phyloP scores from a whole-genome alignment of 441 rosid genomes.

The Raphanus hybrid region DNA sequence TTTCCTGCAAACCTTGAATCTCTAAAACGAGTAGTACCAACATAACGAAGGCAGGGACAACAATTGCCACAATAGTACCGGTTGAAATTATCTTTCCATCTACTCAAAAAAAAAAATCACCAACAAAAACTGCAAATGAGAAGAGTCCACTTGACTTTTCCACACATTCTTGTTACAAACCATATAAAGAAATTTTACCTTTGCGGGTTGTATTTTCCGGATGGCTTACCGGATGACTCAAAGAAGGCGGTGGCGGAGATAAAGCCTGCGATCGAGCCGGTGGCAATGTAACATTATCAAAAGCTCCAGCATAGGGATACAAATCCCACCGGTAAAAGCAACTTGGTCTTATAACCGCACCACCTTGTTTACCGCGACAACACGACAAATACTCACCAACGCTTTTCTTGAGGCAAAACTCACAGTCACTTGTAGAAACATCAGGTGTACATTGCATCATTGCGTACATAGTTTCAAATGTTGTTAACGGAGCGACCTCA shows the following conservation, averaged over 20 bases:
- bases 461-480: too few species aligned
- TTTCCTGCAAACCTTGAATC: neutral
- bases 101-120: neutral
- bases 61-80: conserved; percentile 10
- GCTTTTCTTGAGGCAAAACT: too few species aligned
- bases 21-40: conserved; percentile 13
- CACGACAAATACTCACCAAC: too few species aligned
- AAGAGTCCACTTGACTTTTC: neutral
- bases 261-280: conserved; percentile 8
- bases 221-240: conserved; percentile 3
- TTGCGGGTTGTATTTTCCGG: neutral
- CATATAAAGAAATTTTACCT: conserved; percentile 16
- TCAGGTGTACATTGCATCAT: too few species aligned
- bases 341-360: too few species aligned
- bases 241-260: conserved; percentile 23
- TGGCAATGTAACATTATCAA: conserved; percentile 23
- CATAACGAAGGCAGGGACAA: conserved; percentile 8
- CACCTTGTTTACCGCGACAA: too few species aligned
- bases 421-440: too few species aligned
- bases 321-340: too few species aligned
- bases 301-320: conserved; percentile 29
- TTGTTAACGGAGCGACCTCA: too few species aligned
- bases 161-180: neutral
- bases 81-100: neutral
- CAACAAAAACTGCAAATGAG: neutral